A percentile compares a stretch with the other conserved stretches of the same genome.
Conservation (phyloP, 2,329 filamentous ascomycete genomes). For the Exophiala spinifera region DNA sequence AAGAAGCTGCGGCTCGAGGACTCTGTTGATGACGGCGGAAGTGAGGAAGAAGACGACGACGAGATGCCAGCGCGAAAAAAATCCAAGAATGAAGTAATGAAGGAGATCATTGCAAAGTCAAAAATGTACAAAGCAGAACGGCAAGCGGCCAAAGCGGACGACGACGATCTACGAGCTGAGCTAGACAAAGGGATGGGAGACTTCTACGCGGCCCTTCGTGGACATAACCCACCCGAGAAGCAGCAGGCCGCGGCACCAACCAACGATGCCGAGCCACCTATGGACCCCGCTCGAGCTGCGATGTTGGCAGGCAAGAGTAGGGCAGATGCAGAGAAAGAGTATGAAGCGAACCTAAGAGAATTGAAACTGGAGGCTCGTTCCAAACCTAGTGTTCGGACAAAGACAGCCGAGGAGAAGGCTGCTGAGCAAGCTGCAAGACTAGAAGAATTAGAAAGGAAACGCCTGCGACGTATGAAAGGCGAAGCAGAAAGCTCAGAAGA, state of each 20-base stretch:
- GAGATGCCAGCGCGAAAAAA: constrained; percentile 81
- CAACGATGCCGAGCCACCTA: constrained; percentile 44
- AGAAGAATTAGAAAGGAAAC: constrained; percentile 76
- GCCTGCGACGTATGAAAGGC: constrained; percentile 82
- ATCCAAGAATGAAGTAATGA: constrained; percentile 94
- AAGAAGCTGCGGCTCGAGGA: constrained; percentile 53
- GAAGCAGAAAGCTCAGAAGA: constrained; percentile 63
- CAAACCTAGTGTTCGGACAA: constrained; percentile 79
- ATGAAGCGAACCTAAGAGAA: constrained; percentile 78
- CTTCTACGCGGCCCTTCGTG: constrained; percentile 68
- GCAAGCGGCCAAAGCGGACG: constrained; percentile 87
- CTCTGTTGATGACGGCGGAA: constrained; percentile 40
- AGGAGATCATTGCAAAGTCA: constrained; percentile 95
- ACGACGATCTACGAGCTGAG: constrained; percentile 79
- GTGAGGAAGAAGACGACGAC: constrained; percentile 47
- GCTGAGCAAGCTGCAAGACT: constrained; percentile 74
- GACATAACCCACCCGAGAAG: constrained; percentile 53
- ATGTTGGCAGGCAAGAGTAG: constrained; percentile 61
- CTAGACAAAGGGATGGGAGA: constrained; percentile 79
- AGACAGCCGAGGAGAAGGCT: constrained; percentile 82
- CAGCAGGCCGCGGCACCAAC: constrained; percentile 48
- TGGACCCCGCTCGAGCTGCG: constrained; percentile 63
- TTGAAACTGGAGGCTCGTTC: constrained; percentile 81
- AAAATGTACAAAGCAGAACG: constrained; percentile 94
- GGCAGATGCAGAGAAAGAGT: constrained; percentile 74